Evolutionary conservation across 768 basidiomycete genomes (phyloP).

Genomic region (Mycena polygramma): DNA sequence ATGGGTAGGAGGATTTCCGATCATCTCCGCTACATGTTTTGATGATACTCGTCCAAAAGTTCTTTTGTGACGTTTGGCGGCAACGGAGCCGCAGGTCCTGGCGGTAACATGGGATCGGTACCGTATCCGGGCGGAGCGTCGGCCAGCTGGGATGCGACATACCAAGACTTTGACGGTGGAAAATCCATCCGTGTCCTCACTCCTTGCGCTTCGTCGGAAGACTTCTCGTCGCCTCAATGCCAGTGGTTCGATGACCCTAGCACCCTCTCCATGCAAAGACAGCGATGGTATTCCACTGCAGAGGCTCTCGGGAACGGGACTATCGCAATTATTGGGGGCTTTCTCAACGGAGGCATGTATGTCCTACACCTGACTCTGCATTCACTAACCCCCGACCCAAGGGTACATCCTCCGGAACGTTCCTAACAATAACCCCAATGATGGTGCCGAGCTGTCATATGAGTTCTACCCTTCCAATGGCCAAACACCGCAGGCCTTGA

Average conservation of each 20-base stretch:
- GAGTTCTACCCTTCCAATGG: constrained; percentile 86
- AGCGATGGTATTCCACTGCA: constrained; percentile 84
- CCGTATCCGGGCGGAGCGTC: constrained; percentile 57
- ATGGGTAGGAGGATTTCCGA: constrained; percentile 48
- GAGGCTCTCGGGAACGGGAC: constrained; percentile 83
- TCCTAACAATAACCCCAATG: constrained; percentile 74
- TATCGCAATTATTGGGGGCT: constrained; percentile 86
- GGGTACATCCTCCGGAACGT: constrained; percentile 79
- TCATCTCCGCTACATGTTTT: neutral
- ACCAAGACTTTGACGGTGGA: constrained; percentile 85
- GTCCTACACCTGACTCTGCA: no score
- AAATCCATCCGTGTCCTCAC: constrained; percentile 85
- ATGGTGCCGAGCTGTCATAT: constrained; percentile 82
- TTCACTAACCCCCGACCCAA: neutral
- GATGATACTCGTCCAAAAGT: constrained; percentile 37
- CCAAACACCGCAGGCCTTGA: constrained; percentile 61
- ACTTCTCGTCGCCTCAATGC: constrained; percentile 65
- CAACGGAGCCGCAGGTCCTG: constrained; percentile 77
- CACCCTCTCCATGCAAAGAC: constrained; percentile 71
- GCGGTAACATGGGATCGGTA: constrained; percentile 67
- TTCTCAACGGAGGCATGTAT: constrained; percentile 66
- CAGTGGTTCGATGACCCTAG: constrained; percentile 78
- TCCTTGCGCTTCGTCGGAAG: constrained; percentile 69
- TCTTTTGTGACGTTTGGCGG: constrained; percentile 84
- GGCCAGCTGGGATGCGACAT: constrained; percentile 72